Conservation (phyloP, 1,139 yeast genomes). For the Yamadazyma songkhlaensis region DNA sequence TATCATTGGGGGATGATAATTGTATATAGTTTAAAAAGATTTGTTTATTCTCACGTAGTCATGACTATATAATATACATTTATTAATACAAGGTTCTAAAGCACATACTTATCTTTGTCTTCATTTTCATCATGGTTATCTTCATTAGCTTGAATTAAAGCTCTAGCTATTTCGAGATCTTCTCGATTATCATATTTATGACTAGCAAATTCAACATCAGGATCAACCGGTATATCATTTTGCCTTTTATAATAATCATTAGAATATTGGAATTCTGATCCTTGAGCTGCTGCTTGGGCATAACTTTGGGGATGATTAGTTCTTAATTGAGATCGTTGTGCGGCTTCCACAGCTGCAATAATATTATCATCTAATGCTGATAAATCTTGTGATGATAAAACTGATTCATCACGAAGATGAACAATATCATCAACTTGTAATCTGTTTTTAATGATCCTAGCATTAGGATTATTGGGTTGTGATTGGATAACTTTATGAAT, state of each 20-base stretch:
- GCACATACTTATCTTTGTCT: neutral
- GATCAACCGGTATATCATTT: slow-evolving; percentile 48
- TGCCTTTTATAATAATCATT: slow-evolving; percentile 18
- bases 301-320: neutral
- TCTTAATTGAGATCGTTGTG: slow-evolving; percentile 40
- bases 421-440: slow-evolving; percentile 33
- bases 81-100: slow-evolving; percentile 1
- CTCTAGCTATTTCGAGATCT: slow-evolving; percentile 66
- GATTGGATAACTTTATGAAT: slow-evolving; percentile 16
- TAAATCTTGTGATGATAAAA: slow-evolving; percentile 35
- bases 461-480: slow-evolving; percentile 23
- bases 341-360: slow-evolving; percentile 68
- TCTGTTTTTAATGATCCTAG: slow-evolving; percentile 22
- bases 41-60: slow-evolving; percentile 4
- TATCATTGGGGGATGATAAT: slow-evolving; percentile 14
- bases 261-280: slow-evolving; percentile 23
- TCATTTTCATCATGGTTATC: slow-evolving; percentile 2
- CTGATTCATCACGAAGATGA: slow-evolving; percentile 32
- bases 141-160: slow-evolving; percentile 60
- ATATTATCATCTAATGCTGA: slow-evolving; percentile 51
- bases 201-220: slow-evolving; percentile 55
- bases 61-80: slow-evolving; percentile 6
- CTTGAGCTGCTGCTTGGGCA: slow-evolving; percentile 42
- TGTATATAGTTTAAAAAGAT: slow-evolving; percentile 3
- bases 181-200: slow-evolving; percentile 42